Base-by-base conservation (phyloP, 1,139 yeast species). In the Kazachstania sp. region DNA sequence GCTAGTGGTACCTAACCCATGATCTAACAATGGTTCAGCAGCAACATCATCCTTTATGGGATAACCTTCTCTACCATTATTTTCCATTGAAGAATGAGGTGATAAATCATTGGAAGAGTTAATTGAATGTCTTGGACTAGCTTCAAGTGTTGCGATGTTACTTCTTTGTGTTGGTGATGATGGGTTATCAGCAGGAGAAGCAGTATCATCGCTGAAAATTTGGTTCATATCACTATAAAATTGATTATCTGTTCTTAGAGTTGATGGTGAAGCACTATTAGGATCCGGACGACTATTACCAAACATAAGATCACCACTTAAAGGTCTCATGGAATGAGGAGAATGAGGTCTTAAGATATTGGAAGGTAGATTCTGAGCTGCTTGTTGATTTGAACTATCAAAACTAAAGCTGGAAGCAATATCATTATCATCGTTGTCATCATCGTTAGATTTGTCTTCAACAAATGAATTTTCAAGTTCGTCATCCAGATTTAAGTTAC, bases 321-420 rank as follows among this genome's bases (percentile, higher is more conserved):
- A 12, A 4, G 50, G 48, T 23, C 43, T 43, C 9, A 44, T n/a
- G 3, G 29, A 44, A n/a, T 53, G 49, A 9, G 53, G 50, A 2
- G 54, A 48, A n/a, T 56, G 54, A 0, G 69, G 60, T 47, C 63
- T 61, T 38, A 62, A 49, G 1, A 68, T 59, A 4, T 67, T 54
- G 13, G 58, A 57, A 9, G 72, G 71, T 52, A 69, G 56, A 46
- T 63, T 57, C 23, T 47, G 50, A 4, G 44, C n/a, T 23, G 28
- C 28, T 18, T 29, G 28, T 4, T 32, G 18, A 5, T 32, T 23
- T 7, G 68, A 63, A 4, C 68, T 69, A 35, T 56, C 59, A 45
- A 69, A 69, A 39, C 57, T 51, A 50, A 68, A 65, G 7, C 52
- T 54, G 46, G 67, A 55, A 32, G 70, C 65, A 49, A 68, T 57